Evolutionary conservation across 176 grass and related monocot species (phyloP).

Genomic region (Areca catechu): DNA sequence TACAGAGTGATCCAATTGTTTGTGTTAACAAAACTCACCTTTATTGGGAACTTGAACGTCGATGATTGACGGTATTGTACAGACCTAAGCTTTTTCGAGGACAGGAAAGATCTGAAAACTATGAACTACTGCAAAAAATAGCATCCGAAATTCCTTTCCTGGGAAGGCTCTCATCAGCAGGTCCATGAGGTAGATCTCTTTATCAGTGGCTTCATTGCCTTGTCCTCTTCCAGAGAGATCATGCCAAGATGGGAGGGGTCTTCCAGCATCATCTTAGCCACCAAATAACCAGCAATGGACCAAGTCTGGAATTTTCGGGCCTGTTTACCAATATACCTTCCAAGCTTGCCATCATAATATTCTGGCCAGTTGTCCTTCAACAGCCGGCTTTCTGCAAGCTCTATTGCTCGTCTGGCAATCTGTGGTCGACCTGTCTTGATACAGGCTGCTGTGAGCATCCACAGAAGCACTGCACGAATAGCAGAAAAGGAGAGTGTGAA

Average conservation of each 20-base stretch:
- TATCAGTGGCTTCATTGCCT: constrained; percentile 30
- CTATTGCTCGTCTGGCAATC: constrained; percentile 31
- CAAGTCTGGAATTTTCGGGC: constrained; percentile 37
- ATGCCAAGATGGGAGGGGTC: constrained; percentile 32
- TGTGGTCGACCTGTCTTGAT: constrained; percentile 36
- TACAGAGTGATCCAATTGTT: too few species aligned
- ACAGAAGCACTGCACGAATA: constrained; percentile 25
- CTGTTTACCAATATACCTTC: constrained; percentile 33
- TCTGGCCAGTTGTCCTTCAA: constrained; percentile 31
- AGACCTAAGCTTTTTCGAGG: too few species aligned
- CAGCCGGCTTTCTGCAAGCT: constrained; percentile 28
- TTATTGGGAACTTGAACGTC: too few species aligned
- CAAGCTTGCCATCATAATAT: constrained; percentile 33
- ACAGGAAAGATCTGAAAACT: too few species aligned
- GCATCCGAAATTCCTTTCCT: too few species aligned
- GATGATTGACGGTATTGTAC: too few species aligned
- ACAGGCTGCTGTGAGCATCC: constrained; percentile 37
- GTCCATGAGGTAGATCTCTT: constrained; percentile 41
- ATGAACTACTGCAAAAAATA: too few species aligned
- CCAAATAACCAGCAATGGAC: constrained; percentile 41
- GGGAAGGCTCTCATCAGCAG: neutral
- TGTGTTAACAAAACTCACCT: too few species aligned
- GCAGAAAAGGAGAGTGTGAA: too few species aligned
- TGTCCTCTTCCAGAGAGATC: constrained; percentile 39
- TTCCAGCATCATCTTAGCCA: constrained; percentile 40